Evolutionary conservation across 768 basidiomycete species (phyloP), one percentile per base, ranked within the genome.

Genomic region (Leccinum truebloodii): DNA sequence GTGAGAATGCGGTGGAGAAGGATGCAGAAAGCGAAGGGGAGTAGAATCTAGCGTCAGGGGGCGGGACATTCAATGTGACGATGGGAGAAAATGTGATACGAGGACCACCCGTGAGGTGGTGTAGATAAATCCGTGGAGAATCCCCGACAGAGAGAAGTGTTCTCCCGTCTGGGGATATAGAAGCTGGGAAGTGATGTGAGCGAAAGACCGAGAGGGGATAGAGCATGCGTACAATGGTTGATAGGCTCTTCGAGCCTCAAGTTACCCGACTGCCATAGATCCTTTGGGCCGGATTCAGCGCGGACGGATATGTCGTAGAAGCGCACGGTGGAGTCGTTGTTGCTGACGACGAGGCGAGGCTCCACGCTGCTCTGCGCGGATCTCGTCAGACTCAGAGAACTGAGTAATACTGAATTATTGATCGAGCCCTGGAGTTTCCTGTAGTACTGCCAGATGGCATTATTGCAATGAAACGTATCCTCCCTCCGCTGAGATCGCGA

Each of bases 71-170:
- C 64, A 93, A 85, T n/a, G 83, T 87, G 1, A 81, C 78, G 63
- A 94, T 88, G 44, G 83, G 84, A 18, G 82, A 71, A 65, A 94
- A 91, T 3, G 83, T 76, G 64, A 90, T 77, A 28, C 71, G 76
- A 14, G 82, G 75, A 30, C 89, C 86, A 44, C 88, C 88, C 2
- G 84, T 82, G 61, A 95, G 81, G 57, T 86, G 84, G 68, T 94
- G 90, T 14, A 98, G 81, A 70, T 87, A 90, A 12, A 95, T 87
- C 59, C 92, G 88, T 49, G 87, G 85, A 10, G 94, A 94, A 71
- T 98, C 95, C 24, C 95, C 95, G 0, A 95, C 95, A 3, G 89
- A 93, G 1, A 97, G 83, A 14, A 98, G 81, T 0, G 89, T 94
- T 50, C 85, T 83, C 1, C 94, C 90, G 67, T 96, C 92, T 0